These are phyloP conservation scores for Schoenoplectus triqueter DNA, from an alignment of 202 grass and related monocot species.

Conservation along the genomic window DNA sequence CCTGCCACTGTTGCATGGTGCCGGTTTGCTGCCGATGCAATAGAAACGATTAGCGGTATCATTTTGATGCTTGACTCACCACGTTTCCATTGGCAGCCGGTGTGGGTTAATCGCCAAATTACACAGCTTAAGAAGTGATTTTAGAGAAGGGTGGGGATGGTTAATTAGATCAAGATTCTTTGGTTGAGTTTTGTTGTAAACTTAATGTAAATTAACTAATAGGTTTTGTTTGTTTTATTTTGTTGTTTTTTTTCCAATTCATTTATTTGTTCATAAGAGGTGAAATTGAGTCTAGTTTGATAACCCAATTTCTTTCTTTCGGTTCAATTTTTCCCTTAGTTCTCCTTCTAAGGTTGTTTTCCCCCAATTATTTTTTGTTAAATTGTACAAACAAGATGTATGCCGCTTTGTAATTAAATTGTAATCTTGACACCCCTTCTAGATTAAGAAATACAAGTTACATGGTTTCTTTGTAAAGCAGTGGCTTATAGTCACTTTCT, in stretches of 20 bases:
- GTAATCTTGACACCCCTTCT: background rate
- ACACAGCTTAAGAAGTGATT: slow-evolving; percentile 13
- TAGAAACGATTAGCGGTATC: slow-evolving; percentile 13
- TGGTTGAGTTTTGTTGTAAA: slow-evolving; percentile 29
- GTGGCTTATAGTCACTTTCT: too few relatives aligned
- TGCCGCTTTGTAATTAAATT: slow-evolving; percentile 1
- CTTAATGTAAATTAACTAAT: slow-evolving; percentile 37
- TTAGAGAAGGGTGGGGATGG: background rate
- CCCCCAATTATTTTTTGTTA: background rate
- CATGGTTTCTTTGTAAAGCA: too few relatives aligned
- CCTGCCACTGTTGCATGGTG: slow-evolving; percentile 14
- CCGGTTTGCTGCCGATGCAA: slow-evolving; percentile 10
- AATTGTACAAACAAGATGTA: slow-evolving; percentile 7
- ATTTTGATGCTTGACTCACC: background rate
- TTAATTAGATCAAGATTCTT: slow-evolving; percentile 23
- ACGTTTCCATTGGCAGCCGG: background rate
- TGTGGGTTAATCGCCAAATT: background rate
- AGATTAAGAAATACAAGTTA: background rate
- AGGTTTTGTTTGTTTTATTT: background rate
- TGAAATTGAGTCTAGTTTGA: slow-evolving; percentile 5
- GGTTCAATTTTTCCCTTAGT: background rate
- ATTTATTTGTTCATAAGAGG: slow-evolving; percentile 30
- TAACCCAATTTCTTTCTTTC: slow-evolving; percentile 22
- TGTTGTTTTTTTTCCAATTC: background rate
- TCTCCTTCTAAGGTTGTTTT: slow-evolving; percentile 13